Evolutionary conservation across 768 basidiomycete genomes (phyloP), one percentile per base, ranked within the genome.

Genomic region (Galerina marginata): DNA sequence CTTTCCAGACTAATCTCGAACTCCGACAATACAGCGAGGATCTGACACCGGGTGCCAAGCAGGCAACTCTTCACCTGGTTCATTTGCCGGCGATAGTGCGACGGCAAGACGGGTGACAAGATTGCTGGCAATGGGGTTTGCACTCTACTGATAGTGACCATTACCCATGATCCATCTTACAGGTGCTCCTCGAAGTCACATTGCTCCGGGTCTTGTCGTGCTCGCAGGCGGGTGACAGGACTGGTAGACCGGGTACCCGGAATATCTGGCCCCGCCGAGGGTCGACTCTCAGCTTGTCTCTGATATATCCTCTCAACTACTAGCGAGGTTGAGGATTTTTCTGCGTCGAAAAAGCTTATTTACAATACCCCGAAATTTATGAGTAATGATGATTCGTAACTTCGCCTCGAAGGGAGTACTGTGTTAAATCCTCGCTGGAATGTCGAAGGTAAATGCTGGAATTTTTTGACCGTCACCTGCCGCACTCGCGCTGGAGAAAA

Each of bases 51-150:
- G 38, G 37, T 39, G 26, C 3, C 20, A 20, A 20, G 9, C 37
- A 52, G 49, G n/a, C 49, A 20, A 20, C 20, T 20, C 15, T 12
- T 4, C 11, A 39, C 51, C 37, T 52, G 37, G 51, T 52, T 52
- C 51, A 52, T 52, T 52, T 52, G 37, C 51, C 51, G 51, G 51
- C 51, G 51, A 52, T 52, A 52, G 40, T 39, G 51, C 37, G 51
- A 52, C 26, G 51, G 20, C 20, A 20, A 20, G 20, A 20, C 20
- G 38, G 12, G 37, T 39, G 38, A 9, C 38, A 23, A 39, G 37
- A 52, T 40, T 15, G 38, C 38, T 40, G 16, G 20, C 51, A 23
- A 39, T 20, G 38, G 51, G 26, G 51, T 6, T 39, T 39, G 51
- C 40, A 52, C 20, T 20, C 20, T 20, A 20, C 20, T 20, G 20